Evolutionary conservation across 1,139 yeast genomes (phyloP), one percentile per base, ranked within the genome.

Genomic region (Kazachstania sp.): DNA sequence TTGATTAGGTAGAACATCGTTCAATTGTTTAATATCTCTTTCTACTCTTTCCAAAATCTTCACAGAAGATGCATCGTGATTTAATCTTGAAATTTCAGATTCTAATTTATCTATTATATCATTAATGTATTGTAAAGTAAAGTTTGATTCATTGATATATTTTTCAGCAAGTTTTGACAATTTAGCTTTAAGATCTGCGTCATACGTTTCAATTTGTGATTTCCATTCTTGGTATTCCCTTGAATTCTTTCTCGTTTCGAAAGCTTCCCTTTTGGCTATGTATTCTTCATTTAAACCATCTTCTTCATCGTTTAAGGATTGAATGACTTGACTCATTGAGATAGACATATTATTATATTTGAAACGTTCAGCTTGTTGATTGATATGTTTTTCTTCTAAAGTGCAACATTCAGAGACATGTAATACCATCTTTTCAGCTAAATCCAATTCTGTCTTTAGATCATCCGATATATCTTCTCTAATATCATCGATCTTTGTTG

Each of bases 211-310:
- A 31, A 74, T 71, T 49, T 70, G 71, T 20, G 64, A 65, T 50
- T 70, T 70, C 51, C 79, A 70, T 42, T 64, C 65, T 41, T 64
- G 63, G 15, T 72, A 74, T 13, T 75, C 75, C 19, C 70, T 74
- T 44, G 76, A 71, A 43, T 72, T 69, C 51, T 70, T 75, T 47
- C 71, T 65, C 46, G 67, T 68, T 42, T 72, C 72, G 46, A 75
- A 72, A 39, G 65, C 66, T 20, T 60, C 55, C 47, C 74, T 71
- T 7, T 79, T 77, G 15, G 60, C 61, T 7, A 66, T 65, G 51
- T 72, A 74, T 5, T 65, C 69, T 6, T 60, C 45, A 58, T 66
- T 49, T 61, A 68, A 35, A 53, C 62, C 44, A 50, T 58, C 45
- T 63, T 71, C 52, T 46, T 59, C 52, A 13, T 68, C n/a, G n/a